Evolutionary conservation across 2,329 filamentous ascomycete genomes (phyloP).

Genomic region (Fusarium succisae): DNA sequence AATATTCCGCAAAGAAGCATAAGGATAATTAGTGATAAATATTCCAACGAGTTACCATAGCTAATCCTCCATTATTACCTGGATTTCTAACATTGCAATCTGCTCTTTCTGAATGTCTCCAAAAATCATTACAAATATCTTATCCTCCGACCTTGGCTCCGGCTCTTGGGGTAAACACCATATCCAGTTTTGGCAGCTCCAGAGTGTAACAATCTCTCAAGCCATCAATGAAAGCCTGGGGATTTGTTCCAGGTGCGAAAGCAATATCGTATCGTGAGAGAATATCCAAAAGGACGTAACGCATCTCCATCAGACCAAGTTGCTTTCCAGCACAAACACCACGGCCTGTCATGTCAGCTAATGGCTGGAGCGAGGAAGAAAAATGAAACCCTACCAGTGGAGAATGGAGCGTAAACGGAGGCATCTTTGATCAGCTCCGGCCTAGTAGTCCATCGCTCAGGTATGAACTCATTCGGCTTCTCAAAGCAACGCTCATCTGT

Average conservation of each 20-base stretch:
- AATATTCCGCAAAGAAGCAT: neutral
- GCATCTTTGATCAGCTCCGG: conserved; percentile 16
- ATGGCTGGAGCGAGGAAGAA: too few relatives aligned
- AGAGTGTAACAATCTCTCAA: conserved; percentile 25
- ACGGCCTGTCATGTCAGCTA: conserved; percentile 1
- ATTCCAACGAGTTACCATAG: rapidly evolving
- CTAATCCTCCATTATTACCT: rapidly evolving
- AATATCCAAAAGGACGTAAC: conserved; percentile 13
- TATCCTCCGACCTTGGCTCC: rapidly evolving
- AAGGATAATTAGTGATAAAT: neutral
- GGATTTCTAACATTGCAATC: neutral
- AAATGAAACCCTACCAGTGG: neutral
- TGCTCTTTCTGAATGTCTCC: rapidly evolving
- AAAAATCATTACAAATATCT: rapidly evolving
- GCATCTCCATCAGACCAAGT: conserved; percentile 32
- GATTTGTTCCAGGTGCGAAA: neutral
- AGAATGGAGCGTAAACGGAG: conserved; percentile 18
- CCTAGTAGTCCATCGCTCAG: conserved; percentile 25
- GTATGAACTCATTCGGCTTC: conserved; percentile 21
- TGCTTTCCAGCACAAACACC: conserved; percentile 32
- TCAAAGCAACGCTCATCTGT: conserved; percentile 22
- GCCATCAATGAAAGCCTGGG: neutral
- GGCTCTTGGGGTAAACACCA: neutral
- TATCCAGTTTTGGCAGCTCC: neutral
- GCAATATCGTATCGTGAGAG: conserved; percentile 10